Evolutionary conservation across 1,139 yeast genomes (phyloP), one percentile per base, ranked within the genome.

Genomic region (Taphrina communis): DNA sequence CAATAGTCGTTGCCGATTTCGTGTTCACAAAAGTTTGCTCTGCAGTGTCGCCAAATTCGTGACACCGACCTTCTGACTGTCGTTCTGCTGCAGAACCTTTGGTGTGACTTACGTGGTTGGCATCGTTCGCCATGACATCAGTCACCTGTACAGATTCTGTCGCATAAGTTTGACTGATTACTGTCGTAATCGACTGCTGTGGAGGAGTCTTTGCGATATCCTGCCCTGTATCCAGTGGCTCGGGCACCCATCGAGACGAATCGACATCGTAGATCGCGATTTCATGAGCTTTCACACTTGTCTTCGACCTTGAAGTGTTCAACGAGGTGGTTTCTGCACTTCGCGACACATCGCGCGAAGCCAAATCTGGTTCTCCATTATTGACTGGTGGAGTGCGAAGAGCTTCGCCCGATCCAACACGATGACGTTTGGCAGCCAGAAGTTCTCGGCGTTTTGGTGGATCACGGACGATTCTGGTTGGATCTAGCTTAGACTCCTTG

Each of bases 401-500:
- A n/a, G 36, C 53, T 50, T 50, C 53, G 35, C 11, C 36, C 2
- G 53, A 50, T 8, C 36, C 36, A 6, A 35, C 4, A n/a, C 53
- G 53, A n/a, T 21, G 36, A 7, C 53, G 53, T 6, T 35, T 44
- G 2, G 62, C 62, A 7, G 62, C 52, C 8, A 58, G 52, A 9
- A 58, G 39, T 35, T 31, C 35, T 25, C 62, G 51, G 12, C 50
- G 52, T 44, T 58, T 58, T 19, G 48, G 35, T 39, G 19, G 21
- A 1, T 17, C 12, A 25, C 31, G 31, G 17, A 11, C 6, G 8
- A 14, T 44, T 44, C 62, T 21, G 9, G 62, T 58, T 1, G 62
- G 62, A 44, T 58, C 62, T n/a, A 58, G 41, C 36, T 31, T 42
- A 11, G 62, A 58, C 12, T 25, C 36, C 51, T 46, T 58, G 11